A percentile compares a stretch with the other conserved stretches of the same genome.
Evolutionary conservation across 2,329 filamentous ascomycete species (phyloP).

Genomic region (Alternaria ethzedia): DNA sequence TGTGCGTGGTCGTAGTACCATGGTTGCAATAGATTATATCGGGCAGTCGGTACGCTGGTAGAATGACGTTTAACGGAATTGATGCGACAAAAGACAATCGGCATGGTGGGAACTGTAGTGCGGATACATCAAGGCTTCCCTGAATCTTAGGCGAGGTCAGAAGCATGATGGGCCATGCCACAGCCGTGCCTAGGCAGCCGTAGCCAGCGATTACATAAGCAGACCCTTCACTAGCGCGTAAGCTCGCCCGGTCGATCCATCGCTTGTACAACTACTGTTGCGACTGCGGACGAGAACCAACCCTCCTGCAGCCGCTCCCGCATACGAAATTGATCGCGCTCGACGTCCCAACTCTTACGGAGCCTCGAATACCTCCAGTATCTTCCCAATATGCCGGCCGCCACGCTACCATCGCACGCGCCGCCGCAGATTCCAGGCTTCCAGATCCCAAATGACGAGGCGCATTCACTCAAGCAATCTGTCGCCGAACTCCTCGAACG

Average conservation of each 20-base stretch:
- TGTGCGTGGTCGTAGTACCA: neutral
- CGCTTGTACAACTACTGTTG: neutral
- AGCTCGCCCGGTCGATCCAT: neutral
- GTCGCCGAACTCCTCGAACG: slow-evolving; percentile 79
- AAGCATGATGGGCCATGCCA: neutral
- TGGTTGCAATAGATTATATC: neutral
- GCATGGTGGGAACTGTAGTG: neutral
- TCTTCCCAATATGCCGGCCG: slow-evolving; percentile 24
- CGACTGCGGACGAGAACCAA: neutral
- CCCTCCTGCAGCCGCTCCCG: neutral
- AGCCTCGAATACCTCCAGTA: neutral
- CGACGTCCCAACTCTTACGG: neutral
- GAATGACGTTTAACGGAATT: neutral
- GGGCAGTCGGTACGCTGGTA: neutral
- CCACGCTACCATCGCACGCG: slow-evolving; percentile 20
- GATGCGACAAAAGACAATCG: neutral
- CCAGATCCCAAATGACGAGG: slow-evolving; percentile 29
- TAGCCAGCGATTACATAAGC: slow-evolving; percentile 1
- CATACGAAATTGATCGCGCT: neutral
- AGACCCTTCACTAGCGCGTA: slow-evolving; percentile 2
- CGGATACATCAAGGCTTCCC: too few species aligned
- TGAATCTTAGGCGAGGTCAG: neutral
- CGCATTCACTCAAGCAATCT: slow-evolving; percentile 67
- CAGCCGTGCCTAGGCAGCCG: neutral
- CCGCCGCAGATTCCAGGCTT: slow-evolving; percentile 46